These are phyloP conservation scores for Rusavskia elegans DNA, from an alignment of 495 filamentous ascomycete species.

Conservation along the genomic window DNA sequence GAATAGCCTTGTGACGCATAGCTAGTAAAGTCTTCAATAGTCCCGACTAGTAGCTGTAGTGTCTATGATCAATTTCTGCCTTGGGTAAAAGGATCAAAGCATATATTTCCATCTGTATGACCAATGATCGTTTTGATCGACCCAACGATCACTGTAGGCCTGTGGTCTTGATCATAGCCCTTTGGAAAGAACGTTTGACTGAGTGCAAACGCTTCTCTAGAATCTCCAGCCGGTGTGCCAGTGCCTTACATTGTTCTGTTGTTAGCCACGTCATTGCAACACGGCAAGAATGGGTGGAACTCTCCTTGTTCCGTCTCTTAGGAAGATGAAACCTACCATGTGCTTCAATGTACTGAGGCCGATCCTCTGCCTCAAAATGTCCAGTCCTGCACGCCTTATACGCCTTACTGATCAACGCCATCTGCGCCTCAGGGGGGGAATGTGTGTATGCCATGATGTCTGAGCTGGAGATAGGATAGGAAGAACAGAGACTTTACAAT, in stretches of 20 bases:
- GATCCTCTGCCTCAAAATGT: neutral
- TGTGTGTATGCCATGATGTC: no score
- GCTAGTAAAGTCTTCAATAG: no score
- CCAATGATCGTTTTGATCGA: conserved; percentile 28
- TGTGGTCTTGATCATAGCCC: neutral
- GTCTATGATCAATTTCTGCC: no score
- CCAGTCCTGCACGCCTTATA: conserved; percentile 8
- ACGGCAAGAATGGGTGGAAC: no score
- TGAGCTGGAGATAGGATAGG: no score
- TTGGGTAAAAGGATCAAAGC: no score
- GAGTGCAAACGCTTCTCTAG: neutral
- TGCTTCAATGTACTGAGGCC: conserved; percentile 21
- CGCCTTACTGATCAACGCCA: conserved; percentile 4
- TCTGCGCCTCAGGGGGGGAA: conserved; percentile 4
- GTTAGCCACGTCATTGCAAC: no score
- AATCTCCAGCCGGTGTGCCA: neutral
- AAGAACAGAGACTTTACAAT: no score
- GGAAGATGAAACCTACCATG: conserved; percentile 31
- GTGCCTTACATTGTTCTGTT: neutral
- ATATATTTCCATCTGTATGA: conserved; percentile 20
- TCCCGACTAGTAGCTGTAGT: no score
- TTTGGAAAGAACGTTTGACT: neutral
- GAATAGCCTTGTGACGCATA: no score
- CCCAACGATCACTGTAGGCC: conserved; percentile 4
- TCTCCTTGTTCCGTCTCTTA: neutral